These are phyloP conservation scores for Eucalyptus curtisii DNA, from an alignment of 345 rosid species.

Conservation along the genomic window DNA sequence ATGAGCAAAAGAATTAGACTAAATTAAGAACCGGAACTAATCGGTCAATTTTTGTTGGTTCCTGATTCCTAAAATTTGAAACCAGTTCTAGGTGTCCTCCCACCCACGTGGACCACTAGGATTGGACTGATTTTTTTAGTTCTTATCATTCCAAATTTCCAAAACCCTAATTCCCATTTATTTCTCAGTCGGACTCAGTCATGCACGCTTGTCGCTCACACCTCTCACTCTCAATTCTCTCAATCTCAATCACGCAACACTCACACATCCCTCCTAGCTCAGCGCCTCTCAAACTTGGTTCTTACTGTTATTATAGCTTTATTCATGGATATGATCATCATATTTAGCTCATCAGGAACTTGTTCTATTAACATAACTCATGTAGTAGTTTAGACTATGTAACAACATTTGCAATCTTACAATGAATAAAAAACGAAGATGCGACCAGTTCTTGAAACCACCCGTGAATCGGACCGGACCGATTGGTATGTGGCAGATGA, in stretches of 20 bases:
- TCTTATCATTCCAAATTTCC: too few species aligned
- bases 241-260: neutral
- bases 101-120: too few species aligned
- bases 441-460: rapidly evolving
- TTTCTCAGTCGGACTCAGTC: rapidly evolving
- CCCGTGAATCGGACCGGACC: rapidly evolving
- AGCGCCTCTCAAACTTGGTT: neutral
- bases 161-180: neutral
- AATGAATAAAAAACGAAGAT: neutral
- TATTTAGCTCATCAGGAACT: neutral
- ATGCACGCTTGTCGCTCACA: rapidly evolving
- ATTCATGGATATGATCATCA: neutral
- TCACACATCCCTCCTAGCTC: neutral
- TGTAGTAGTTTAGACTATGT: neutral
- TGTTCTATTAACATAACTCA: too few species aligned
- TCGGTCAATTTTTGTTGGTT: too few species aligned
- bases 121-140: too few species aligned
- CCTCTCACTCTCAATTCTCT: neutral
- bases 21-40: too few species aligned
- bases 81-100: too few species aligned
- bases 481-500: neutral
- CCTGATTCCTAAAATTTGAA: too few species aligned
- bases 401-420: neutral
- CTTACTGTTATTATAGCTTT: neutral
- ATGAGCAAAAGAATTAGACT: too few species aligned